Percentiles rank a stretch among this genome's conserved stretches.
Conservation (phyloP, 1,139 yeast genomes). For the Diutina sp. region DNA sequence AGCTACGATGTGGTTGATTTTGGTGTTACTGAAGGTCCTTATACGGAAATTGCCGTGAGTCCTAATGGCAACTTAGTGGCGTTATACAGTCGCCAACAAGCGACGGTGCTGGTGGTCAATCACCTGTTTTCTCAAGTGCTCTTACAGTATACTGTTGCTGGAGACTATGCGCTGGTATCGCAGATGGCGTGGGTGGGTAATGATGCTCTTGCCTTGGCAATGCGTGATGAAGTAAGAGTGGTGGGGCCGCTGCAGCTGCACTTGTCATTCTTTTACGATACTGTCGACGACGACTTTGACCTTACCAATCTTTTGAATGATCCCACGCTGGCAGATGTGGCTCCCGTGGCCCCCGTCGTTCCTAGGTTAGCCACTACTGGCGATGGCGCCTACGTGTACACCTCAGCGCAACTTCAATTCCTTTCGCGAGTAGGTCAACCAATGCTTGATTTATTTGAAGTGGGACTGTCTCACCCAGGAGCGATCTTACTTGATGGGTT, state of each 20-base stretch:
- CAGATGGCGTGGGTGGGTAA: constrained; percentile 76
- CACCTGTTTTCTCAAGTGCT: constrained; percentile 36
- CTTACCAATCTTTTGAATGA: constrained; percentile 5
- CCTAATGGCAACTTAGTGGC: constrained; percentile 54
- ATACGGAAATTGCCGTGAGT: constrained; percentile 37
- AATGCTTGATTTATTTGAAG: constrained; percentile 53
- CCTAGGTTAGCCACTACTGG: constrained; percentile 36
- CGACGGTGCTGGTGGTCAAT: constrained; percentile 41
- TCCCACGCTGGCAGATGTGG: constrained; percentile 6
- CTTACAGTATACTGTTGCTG: constrained; percentile 34
- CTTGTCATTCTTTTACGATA: constrained; percentile 32
- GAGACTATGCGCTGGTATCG: constrained; percentile 21
- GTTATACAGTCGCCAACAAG: constrained; percentile 29
- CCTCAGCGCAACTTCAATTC: constrained; percentile 46
- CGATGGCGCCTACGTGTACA: constrained; percentile 65
- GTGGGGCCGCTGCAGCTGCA: constrained; percentile 65
- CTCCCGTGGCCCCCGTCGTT: constrained; percentile 16
- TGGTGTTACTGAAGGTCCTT: constrained; percentile 44
- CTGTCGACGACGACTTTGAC: constrained; percentile 18
- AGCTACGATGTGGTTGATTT: constrained; percentile 21
- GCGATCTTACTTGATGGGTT: constrained; percentile 76
- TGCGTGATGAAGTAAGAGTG: constrained; percentile 52
- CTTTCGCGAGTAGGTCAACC: constrained; percentile 49
- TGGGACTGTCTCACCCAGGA: constrained; percentile 78
- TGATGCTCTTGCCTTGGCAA: constrained; percentile 57